A percentile compares a stretch with the other conserved stretches of the same genome.
phyloP scores from a whole-genome alignment of 768 basidiomycete species.

The Xerocomus brunneocitrinus region DNA sequence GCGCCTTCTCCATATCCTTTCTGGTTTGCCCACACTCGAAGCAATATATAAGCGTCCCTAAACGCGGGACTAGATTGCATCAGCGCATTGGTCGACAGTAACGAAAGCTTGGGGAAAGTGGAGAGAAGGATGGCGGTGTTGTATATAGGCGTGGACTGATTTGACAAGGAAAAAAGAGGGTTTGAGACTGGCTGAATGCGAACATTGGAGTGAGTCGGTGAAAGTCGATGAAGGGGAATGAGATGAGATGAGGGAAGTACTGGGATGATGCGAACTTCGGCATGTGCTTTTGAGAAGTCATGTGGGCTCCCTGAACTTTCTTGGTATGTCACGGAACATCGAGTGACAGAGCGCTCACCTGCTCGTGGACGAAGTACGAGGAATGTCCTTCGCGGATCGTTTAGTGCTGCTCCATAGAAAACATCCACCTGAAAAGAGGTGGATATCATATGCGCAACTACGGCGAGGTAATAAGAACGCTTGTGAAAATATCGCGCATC shows the following conservation, averaged over 20 bases:
- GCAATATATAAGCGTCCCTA: slow-evolving; percentile 66
- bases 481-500: slow-evolving; percentile 91
- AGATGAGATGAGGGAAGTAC: slow-evolving; percentile 55
- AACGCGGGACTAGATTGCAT: slow-evolving; percentile 54
- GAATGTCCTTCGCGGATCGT: slow-evolving; percentile 62
- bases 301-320: slow-evolving; percentile 42
- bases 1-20: slow-evolving; percentile 67
- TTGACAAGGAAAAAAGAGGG: slow-evolving; percentile 13
- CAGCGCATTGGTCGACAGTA: slow-evolving; percentile 46
- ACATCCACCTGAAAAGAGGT: slow-evolving; percentile 51
- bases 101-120: slow-evolving; percentile 34
- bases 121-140: slow-evolving; percentile 64
- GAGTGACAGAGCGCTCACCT: slow-evolving; percentile 38
- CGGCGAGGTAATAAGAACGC: slow-evolving; percentile 82
- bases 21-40: slow-evolving; percentile 88
- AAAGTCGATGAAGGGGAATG: slow-evolving; percentile 62
- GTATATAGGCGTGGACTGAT: slow-evolving; percentile 68
- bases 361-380: slow-evolving; percentile 55
- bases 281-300: slow-evolving; percentile 66
- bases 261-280: slow-evolving; percentile 72
- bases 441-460: slow-evolving; percentile 59
- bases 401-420: slow-evolving; percentile 51
- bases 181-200: slow-evolving; percentile 34
- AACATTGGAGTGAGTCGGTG: slow-evolving; percentile 70
- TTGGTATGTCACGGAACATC: slow-evolving; percentile 10